Evolutionary conservation across 768 basidiomycete genomes (phyloP).

Genomic region (Pulveroboletus ravenelii): DNA sequence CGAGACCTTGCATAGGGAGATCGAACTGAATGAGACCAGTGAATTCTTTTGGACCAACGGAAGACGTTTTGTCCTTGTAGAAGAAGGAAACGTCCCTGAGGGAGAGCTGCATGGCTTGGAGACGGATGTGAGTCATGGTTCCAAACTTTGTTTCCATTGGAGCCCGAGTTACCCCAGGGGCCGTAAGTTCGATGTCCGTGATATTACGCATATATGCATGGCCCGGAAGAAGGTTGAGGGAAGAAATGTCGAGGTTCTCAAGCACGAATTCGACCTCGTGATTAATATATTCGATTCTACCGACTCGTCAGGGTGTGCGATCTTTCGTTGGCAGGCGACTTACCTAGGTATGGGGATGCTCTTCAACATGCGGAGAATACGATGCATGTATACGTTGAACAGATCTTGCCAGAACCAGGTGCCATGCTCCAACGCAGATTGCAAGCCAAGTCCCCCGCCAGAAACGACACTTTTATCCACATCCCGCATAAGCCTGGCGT

Average conservation of each 20-base stretch:
- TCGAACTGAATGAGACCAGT: conserved; percentile 58
- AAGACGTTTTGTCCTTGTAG: conserved; percentile 58
- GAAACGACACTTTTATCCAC: conserved; percentile 39
- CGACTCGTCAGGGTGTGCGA: background rate
- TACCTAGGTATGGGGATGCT: conserved; percentile 69
- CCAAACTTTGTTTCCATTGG: conserved; percentile 48
- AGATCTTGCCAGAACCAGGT: conserved; percentile 81
- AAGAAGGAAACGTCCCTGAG: conserved; percentile 70
- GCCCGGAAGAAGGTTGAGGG: conserved; percentile 61
- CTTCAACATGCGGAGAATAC: conserved; percentile 46
- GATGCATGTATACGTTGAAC: conserved; percentile 74
- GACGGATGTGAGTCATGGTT: conserved; percentile 58
- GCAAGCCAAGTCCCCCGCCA: conserved; percentile 39
- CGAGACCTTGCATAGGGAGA: conserved; percentile 63
- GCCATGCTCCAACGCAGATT: conserved; percentile 54
- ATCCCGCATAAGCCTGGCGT: conserved; percentile 44
- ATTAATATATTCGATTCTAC: conserved; percentile 69
- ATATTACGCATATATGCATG: conserved; percentile 71
- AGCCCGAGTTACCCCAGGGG: conserved; percentile 31
- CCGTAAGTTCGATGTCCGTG: conserved; percentile 54
- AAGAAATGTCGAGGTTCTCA: conserved; percentile 68
- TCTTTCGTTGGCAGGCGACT: conserved; percentile 4
- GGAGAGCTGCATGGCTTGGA: conserved; percentile 60
- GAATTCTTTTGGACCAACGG: conserved; percentile 51
- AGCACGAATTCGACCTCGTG: conserved; percentile 66